These are phyloP conservation scores for Pseudomassariella vexata DNA, from an alignment of 2,329 filamentous ascomycete genomes.

Conservation along the genomic window DNA sequence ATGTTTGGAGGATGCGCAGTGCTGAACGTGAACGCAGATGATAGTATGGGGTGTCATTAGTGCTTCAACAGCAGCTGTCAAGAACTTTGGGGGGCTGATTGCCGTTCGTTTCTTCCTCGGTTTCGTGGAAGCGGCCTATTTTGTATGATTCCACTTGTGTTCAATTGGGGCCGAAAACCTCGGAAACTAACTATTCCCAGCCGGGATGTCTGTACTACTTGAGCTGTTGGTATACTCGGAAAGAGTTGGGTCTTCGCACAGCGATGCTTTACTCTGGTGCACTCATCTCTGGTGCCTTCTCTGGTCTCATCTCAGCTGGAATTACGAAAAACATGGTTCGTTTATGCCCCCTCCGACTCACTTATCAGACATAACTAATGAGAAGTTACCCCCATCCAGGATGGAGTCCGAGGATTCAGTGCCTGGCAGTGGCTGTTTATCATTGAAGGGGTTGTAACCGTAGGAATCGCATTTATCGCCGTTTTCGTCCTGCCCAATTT, in stretches of 20 bases:
- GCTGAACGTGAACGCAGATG: slow-evolving; percentile 33
- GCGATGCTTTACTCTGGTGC: slow-evolving; percentile 63
- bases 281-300: slow-evolving; percentile 66
- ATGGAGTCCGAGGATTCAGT: too few relatives aligned
- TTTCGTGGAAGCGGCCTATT: slow-evolving; percentile 37
- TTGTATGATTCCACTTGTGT: slow-evolving; percentile 31
- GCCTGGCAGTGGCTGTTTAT: slow-evolving; percentile 46
- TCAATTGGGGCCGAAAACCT: slow-evolving; percentile 1
- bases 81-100: slow-evolving; percentile 28
- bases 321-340: slow-evolving; percentile 63
- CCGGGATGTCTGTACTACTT: slow-evolving; percentile 60
- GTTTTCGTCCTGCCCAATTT: slow-evolving; percentile 63
- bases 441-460: slow-evolving; percentile 62
- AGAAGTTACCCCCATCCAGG: too few relatives aligned
- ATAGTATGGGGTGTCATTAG: slow-evolving; percentile 44
- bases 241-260: slow-evolving; percentile 61
- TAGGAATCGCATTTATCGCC: slow-evolving; percentile 51
- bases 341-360: too few relatives aligned
- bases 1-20: too few relatives aligned
- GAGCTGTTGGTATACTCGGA: slow-evolving; percentile 62
- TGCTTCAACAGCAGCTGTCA: slow-evolving; percentile 29
- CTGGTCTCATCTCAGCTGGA: slow-evolving; percentile 57
- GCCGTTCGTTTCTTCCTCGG: slow-evolving; percentile 37
- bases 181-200: slow-evolving; percentile 18
- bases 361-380: too few relatives aligned